Evolutionary conservation across 1,139 yeast genomes (phyloP).

Genomic region (Geotrichum citri-aurantii): DNA sequence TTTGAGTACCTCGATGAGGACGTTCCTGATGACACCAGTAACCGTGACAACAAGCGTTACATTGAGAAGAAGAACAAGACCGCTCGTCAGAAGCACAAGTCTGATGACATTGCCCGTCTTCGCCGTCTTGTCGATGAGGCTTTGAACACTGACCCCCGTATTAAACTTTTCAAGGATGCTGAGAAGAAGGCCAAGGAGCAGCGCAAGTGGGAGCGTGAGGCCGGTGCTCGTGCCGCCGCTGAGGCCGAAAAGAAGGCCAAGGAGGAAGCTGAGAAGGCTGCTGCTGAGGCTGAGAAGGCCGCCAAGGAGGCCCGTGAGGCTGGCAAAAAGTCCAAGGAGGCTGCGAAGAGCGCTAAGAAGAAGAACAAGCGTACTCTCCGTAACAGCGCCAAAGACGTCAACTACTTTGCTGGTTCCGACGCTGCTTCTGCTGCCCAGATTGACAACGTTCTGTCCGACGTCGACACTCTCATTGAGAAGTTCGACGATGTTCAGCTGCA

Average conservation of each 20-base stretch:
- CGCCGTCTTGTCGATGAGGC: slow-evolving; percentile 87
- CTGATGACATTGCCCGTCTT: slow-evolving; percentile 91
- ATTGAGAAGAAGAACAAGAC: slow-evolving; percentile 96
- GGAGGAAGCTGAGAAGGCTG: slow-evolving; percentile 79
- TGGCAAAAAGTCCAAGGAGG: slow-evolving; percentile 90
- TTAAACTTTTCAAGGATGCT: slow-evolving; percentile 83
- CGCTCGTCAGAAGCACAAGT: slow-evolving; percentile 95
- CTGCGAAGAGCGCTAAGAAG: slow-evolving; percentile 95
- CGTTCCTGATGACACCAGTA: slow-evolving; percentile 98
- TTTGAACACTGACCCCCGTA: slow-evolving; percentile 86
- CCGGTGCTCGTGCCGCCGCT: slow-evolving; percentile 94
- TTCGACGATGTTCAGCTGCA: slow-evolving; percentile 72
- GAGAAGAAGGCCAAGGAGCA: slow-evolving; percentile 94
- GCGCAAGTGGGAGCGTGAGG: slow-evolving; percentile 96
- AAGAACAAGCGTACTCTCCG: slow-evolving; percentile 94
- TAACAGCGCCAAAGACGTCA: slow-evolving; percentile 73
- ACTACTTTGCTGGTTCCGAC: slow-evolving; percentile 60
- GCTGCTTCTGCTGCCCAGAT: slow-evolving; percentile 55
- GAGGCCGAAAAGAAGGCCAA: slow-evolving; percentile 75
- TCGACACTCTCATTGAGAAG: slow-evolving; percentile 70
- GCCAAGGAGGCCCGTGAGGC: slow-evolving; percentile 53
- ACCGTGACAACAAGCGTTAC: slow-evolving; percentile 98
- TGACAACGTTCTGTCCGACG: slow-evolving; percentile 48
- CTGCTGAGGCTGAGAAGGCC: slow-evolving; percentile 69
- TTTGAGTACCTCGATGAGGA: slow-evolving; percentile 98